phyloP scores from a whole-genome alignment of 441 rosid genomes.

The Brassica hybrid region DNA sequence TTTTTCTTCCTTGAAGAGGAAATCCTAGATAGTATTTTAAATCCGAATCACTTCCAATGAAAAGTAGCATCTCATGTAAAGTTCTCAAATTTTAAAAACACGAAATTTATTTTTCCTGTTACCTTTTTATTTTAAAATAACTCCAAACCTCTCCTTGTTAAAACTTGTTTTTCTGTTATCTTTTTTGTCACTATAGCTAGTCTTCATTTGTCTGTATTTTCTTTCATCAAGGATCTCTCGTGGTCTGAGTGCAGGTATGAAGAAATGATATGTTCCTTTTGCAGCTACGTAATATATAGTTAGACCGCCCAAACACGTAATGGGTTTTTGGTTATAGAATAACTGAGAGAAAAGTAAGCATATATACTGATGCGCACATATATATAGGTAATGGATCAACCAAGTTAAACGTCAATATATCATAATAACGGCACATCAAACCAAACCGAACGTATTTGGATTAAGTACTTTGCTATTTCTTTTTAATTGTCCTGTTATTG shows the following conservation, averaged over 20 bases:
- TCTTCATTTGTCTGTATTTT: conserved; percentile 72
- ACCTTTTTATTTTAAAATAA: no score
- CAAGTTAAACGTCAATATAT: background rate
- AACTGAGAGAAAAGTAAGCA: background rate
- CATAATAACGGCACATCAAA: background rate
- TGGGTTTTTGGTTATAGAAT: conserved; percentile 37
- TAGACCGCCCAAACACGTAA: conserved; percentile 39
- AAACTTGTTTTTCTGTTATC: background rate
- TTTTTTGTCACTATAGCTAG: conserved; percentile 64
- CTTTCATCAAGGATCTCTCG: conserved; percentile 52
- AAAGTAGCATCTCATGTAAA: no score
- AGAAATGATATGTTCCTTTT: conserved; percentile 71
- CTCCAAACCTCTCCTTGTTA: background rate
- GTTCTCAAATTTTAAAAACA: no score
- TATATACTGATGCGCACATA: conserved; percentile 36
- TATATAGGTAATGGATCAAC: background rate
- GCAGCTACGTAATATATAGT: conserved; percentile 30
- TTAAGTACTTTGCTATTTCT: background rate
- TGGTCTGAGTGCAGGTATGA: conserved; percentile 66
- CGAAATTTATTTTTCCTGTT: no score
- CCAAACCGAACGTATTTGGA: no score
- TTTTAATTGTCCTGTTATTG: background rate
- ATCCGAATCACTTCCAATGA: no score
- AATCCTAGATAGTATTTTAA: no score
- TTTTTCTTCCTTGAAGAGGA: no score